Evolutionary conservation across 2,329 filamentous ascomycete species (phyloP), one percentile per base, ranked within the genome.

Genomic region (Pseudogymnoascus sp.): DNA sequence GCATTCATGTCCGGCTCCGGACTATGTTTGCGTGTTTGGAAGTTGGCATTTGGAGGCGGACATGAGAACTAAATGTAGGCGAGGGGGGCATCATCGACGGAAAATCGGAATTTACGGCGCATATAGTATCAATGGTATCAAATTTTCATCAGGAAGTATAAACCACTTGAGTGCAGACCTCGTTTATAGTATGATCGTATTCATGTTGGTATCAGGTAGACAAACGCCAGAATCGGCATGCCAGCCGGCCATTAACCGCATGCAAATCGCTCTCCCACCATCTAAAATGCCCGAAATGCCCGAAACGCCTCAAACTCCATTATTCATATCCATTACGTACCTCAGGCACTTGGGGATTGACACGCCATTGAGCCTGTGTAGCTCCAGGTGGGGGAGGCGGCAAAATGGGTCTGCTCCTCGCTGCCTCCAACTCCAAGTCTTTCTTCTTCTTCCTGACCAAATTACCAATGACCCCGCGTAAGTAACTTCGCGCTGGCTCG

Each of bases 401-500:
- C 4, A 31, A 19, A 57, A 57, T 57, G 2, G 50, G 50, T 9
- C 50, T 19, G 19, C 50, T 33, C 50, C 50, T 57, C n/a, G 50
- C 26, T 4, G n/a, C 50, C 10, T 57, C n/a, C 26, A 57, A 19
- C 50, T 33, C 50, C 10, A 33, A 4, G 2, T 57, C 47, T 53
- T 11, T 31, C 62, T 57, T 63, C 62, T 65, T 65, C 63, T 31
- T 57, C 26, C 47, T 38, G 2, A 63, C 63, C 19, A 65, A 50
- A 33, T 62, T 33, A 15, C 44, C 44, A 21, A 66, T 36, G 7
- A 65, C 50, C 2, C 50, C 64, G 9, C 63, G 50, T 15, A 66
- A 44, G 57, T 66, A 63, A 7, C 4, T 53, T 10, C 62, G 62
- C 5, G 66, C 63, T 35, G 28, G 71, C 10, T 80, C 78, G 10